Evolutionary conservation across 106 monocot species (phyloP).

Genomic region (Dendrobium nobile): DNA sequence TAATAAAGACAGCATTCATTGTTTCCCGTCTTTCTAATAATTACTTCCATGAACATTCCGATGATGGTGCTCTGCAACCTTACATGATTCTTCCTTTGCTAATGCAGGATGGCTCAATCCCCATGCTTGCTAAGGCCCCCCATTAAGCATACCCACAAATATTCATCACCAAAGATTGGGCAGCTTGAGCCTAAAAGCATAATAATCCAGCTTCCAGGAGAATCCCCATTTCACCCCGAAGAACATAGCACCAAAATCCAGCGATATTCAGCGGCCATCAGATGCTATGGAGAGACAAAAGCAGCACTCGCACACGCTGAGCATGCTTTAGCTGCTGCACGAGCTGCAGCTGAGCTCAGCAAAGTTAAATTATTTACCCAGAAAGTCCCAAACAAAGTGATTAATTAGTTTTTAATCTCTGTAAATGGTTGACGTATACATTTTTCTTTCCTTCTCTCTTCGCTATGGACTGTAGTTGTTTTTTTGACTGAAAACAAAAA

Average conservation of each 20-base stretch:
- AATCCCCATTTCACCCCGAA: neutral
- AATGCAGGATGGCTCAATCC: conserved; percentile 46
- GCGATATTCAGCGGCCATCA: conserved; percentile 16
- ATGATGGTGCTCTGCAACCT: neutral
- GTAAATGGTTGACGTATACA: neutral
- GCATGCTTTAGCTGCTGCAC: conserved; percentile 66
- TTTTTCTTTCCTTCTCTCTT: no score
- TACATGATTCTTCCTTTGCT: neutral
- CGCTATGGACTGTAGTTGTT: neutral
- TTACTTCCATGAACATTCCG: no score
- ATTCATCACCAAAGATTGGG: neutral
- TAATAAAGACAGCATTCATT: no score
- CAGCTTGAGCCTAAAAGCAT: neutral
- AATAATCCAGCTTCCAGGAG: neutral
- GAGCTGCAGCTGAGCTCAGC: conserved; percentile 59
- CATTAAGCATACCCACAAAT: conserved; percentile 1
- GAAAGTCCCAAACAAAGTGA: neutral
- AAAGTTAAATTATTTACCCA: conserved; percentile 21
- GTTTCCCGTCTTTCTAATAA: no score
- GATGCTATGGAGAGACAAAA: conserved; percentile 67
- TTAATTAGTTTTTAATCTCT: neutral
- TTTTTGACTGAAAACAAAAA: no score
- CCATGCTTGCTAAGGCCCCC: conserved; percentile 5
- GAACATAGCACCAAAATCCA: neutral
- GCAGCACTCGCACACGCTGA: conserved; percentile 74